Base-by-base conservation (phyloP, 176 grass and related monocot genomes). In the Eleusine indica region DNA sequence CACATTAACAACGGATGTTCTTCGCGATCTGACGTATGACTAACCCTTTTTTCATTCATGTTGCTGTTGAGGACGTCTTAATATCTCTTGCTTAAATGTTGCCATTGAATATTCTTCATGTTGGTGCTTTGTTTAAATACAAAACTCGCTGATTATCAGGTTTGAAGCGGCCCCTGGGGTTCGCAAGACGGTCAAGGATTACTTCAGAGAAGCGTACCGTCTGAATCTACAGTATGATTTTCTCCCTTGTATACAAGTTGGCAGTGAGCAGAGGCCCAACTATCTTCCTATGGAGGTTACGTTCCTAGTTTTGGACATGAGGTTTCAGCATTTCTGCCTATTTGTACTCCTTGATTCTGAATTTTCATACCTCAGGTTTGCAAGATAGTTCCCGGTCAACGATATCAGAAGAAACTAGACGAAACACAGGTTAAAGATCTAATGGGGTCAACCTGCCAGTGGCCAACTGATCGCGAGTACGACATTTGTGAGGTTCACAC, bases 241-340 rank as follows among this genome's bases (percentile, higher is more conserved):
- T 80, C 75, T 95, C 51, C 93, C 91, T 35, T 95, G 89, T 61
- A 48, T 93, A 9, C 84, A 95, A 74, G 93, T 93, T 74, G 93
- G 96, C 12, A 93, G 37, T 32, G 84, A 90, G 4, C 68, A 91
- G 51, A 93, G 25, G 60, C 83, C 83, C 6, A 95, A 72, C 42
- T 98, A 95, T 79, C 76, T 98, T 7, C 96, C 93, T 12, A 90
- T 98, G 85, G 93, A 98, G 87, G 96, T 95, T 47, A 11, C 44
- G 1, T 47, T 79, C 37, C 35, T 60, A 28, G 76, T n/a, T 48
- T 57, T 80, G 3, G 38, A 78, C 40, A 79, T 71, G 12, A 84
- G 67, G n/a, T 86, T 86, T 76, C 56, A 51, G 60, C 38, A 60
- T 73, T 12, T 32, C 7, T n/a, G 43, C 16, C 0, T 68, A 74